Percentiles rank a stretch among this genome's conserved stretches.
Conservation (phyloP, 192 early-diverging fungal species). For the Linnemannia exigua region DNA sequence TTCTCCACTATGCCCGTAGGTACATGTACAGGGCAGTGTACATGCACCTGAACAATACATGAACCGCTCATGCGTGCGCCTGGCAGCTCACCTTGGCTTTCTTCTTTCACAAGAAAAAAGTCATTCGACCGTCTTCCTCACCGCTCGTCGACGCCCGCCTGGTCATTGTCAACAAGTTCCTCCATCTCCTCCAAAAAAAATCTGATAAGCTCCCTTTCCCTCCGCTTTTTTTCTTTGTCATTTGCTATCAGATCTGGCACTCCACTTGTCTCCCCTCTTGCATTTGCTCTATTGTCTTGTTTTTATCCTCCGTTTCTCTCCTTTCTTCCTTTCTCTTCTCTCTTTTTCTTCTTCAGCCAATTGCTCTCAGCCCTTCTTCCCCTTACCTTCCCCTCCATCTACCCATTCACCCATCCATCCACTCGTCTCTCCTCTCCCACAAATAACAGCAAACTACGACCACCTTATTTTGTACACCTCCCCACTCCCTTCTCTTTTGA, state of each 20-base stretch:
- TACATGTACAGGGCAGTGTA: no score
- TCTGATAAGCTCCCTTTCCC: not conserved
- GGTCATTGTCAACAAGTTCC: no score
- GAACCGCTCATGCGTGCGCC: no score
- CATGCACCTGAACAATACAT: no score
- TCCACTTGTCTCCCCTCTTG: not conserved
- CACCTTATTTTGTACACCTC: no score
- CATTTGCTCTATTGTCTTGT: not conserved
- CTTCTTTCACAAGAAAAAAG: no score
- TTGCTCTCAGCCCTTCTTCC: not conserved
- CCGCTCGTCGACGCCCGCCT: no score
- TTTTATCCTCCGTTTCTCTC: not conserved
- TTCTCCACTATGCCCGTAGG: no score
- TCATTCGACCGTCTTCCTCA: no score
- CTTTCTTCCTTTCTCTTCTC: not conserved
- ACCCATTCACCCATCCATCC: not conserved
- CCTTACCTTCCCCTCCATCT: not conserved
- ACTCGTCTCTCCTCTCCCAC: not conserved
- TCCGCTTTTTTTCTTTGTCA: constrained; percentile 3
- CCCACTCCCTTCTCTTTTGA: not conserved
- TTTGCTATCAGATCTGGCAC: constrained; percentile 6
- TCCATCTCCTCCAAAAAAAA: not conserved
- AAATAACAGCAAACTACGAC: not conserved
- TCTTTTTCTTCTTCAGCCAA: not conserved
- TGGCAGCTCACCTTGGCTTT: no score